A percentile compares a stretch with the other conserved stretches of the same genome.
Evolutionary conservation across 192 early-diverging fungal genomes (phyloP).

Genomic region (Spizellomyces punctatus): DNA sequence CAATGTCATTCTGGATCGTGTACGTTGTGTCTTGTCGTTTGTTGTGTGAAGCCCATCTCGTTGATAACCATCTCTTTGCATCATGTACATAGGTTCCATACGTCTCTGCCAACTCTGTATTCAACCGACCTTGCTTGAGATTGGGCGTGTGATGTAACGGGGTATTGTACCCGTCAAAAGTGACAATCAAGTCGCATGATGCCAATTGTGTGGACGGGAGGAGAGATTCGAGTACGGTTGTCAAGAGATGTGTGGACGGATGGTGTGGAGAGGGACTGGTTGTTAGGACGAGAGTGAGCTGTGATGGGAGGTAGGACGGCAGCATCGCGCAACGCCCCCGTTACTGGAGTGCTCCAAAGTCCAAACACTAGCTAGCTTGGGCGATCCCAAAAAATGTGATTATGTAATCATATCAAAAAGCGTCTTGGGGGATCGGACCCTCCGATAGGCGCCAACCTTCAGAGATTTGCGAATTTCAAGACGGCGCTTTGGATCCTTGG

Average conservation of each 20-base stretch:
- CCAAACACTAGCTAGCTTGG: no score
- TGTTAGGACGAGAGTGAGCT: slow-evolving; percentile 3
- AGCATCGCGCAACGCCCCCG: not conserved
- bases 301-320: not conserved
- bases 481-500: no score
- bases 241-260: slow-evolving; percentile 6
- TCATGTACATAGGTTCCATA: not conserved
- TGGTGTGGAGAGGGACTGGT: slow-evolving; percentile 1
- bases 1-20: not conserved
- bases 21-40: not conserved
- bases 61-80: not conserved
- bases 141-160: not conserved
- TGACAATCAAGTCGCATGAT: not conserved
- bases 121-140: not conserved
- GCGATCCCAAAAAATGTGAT: no score
- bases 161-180: not conserved
- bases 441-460: no score
- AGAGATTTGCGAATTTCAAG: no score
- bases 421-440: no score
- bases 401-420: no score
- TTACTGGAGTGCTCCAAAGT: no score
- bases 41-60: not conserved
- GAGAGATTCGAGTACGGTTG: not conserved
- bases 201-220: not conserved
- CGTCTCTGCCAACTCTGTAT: not conserved